Evolutionary conservation across 805 yeast species (phyloP), one percentile per base, ranked within the genome.

Genomic region (Ogataea pini): DNA sequence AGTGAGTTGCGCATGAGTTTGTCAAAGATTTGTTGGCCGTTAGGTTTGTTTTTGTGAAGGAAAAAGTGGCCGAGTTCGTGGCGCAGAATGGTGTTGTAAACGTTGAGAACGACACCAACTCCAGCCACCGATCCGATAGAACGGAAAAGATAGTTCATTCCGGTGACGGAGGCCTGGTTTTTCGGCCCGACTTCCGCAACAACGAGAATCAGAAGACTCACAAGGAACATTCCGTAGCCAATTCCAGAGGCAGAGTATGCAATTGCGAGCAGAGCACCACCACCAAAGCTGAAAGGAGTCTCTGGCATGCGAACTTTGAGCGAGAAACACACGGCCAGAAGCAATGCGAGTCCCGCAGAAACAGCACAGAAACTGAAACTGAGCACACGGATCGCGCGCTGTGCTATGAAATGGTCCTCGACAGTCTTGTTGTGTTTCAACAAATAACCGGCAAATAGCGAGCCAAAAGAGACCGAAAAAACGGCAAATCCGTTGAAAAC

Each of bases 101-200:
- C 49, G 13, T 70, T 68, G 32, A 76, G 57, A 2, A 73, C 61
- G 4, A 73, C 58, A 4, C 79, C 76, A 2, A 74, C 75, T 42
- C 80, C 80, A 7, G 72, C 51, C 10, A 73, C 76, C 40, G 72
- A 70, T 16, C 80, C 81, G 43, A 74, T 62, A 3, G 81, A 75
- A 52, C 80, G 66, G 67, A 77, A 76, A 44, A 76, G 57, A 50
- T 76, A 76, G 56, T 72, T 75, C 64, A 76, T 68, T 36, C 80
- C 79, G 0, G 77, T 75, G 42, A 75, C 72, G 2, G 75, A 64
- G 12, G 78, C 79, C 57, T 76, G 81, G 47, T 72, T 68, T 22
- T 72, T 68, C 44, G 65, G 61, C 5, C 77, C 77, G 25, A 74
- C 73, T 16, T 69, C 65, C 41, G 71, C 76, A 13, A 76, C 76